Evolutionary conservation across 2,329 filamentous ascomycete species (phyloP), one percentile per base, ranked within the genome.

Genomic region (Talaromyces sp.): DNA sequence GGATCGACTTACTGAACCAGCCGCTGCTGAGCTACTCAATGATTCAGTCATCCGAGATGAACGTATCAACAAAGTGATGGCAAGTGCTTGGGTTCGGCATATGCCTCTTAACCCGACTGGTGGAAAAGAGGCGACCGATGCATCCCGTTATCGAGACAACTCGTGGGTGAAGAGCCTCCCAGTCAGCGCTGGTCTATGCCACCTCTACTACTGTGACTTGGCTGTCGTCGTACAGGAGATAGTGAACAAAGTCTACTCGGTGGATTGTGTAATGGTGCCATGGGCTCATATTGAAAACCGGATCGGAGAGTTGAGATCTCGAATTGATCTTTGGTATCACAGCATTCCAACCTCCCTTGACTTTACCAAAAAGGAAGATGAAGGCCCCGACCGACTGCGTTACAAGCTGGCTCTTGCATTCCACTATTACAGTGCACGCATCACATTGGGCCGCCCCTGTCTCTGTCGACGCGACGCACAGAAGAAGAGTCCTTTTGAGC

Each of bases 391-490:
- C 19, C 57, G 69, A 16, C 65, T 76, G 16, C 70, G 75, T 40
- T 62, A 58, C 44, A 75, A 75, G 42, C 62, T 77, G 43, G 66
- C 66, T 20, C 62, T 78, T 16, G 76, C 73, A 3, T 74, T 78
- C 45, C 68, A 72, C 44, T 78, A 73, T 61, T 75, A 77, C 52
- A 76, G 76, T 49, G 67, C 71, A 17, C 70, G 71, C 19, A 75
- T 76, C 50, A 75, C 73, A 16, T 65, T 77, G 6, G 72, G 76
- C 41, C 73, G 76, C 14, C 76, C 76, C 4, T 77, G 75, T 56
- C 70, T 78, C n/a, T 78, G 76, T 54, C 71, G 74, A 16, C 69
- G 73, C 20, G 75, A 76, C 46, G 67, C 72, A 30, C 65, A 65
- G 16, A 61, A 60, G 45, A 61, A 56, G 43, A 65, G 59, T 16